phyloP scores from a whole-genome alignment of 139 green algal genomes.

The Asterochloris sp. region DNA sequence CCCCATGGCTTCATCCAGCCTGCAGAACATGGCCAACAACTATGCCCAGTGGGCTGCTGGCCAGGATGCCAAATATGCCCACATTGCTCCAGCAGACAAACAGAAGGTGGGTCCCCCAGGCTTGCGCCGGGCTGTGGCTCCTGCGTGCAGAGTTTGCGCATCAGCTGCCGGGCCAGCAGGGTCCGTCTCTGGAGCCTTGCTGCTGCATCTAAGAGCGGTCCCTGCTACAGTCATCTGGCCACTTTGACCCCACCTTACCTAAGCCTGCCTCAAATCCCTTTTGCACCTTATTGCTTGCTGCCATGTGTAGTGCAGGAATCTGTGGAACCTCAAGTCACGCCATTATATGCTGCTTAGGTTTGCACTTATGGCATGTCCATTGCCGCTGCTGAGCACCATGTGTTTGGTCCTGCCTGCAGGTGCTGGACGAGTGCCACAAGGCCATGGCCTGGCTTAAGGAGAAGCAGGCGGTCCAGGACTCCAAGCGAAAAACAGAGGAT shows the following conservation, averaged over 20 bases:
- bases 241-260: too few relatives aligned
- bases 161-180: too few relatives aligned
- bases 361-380: too few relatives aligned
- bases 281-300: background rate
- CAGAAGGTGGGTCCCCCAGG: conserved; percentile 33
- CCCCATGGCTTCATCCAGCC: conserved; percentile 18
- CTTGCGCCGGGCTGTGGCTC: background rate
- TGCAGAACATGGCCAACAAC: conserved; percentile 24
- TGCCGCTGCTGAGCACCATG: too few relatives aligned
- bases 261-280: background rate
- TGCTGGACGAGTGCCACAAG: conserved; percentile 68
- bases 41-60: conserved; percentile 56
- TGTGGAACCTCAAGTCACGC: too few relatives aligned
- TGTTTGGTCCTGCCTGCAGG: background rate
- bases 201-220: too few relatives aligned
- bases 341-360: too few relatives aligned
- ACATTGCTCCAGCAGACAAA: conserved; percentile 82
- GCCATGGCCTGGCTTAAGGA: conserved; percentile 85
- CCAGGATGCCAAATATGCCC: conserved; percentile 54
- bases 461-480: conserved; percentile 64
- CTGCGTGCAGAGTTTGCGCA: too few relatives aligned
- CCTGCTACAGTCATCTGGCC: too few relatives aligned
- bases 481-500: conserved; percentile 53
- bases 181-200: too few relatives aligned
- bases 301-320: too few relatives aligned